phyloP scores from a whole-genome alignment of 202 grass and related monocot species.

The Carex arenaria region DNA sequence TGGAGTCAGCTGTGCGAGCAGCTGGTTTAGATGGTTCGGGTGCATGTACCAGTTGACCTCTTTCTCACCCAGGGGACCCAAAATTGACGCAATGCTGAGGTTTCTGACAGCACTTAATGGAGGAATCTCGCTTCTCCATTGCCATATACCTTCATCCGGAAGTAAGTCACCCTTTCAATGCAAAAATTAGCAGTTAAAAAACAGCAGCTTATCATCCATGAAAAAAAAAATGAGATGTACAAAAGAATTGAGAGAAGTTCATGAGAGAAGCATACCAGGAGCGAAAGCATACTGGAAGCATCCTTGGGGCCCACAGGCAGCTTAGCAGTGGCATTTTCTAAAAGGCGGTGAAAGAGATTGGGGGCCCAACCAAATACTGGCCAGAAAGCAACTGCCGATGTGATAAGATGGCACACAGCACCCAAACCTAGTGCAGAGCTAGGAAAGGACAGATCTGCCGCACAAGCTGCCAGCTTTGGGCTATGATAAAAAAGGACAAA shows the following conservation, averaged over 20 bases:
- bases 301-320: slow-evolving; percentile 85
- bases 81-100: slow-evolving; percentile 66
- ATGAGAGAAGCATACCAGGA: slow-evolving; percentile 56
- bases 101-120: slow-evolving; percentile 78
- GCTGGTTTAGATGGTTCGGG: slow-evolving; percentile 52
- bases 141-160: slow-evolving; percentile 88
- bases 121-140: slow-evolving; percentile 84
- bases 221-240: neutral
- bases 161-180: slow-evolving; percentile 77
- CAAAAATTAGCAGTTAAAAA: slow-evolving; percentile 33
- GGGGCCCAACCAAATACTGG: slow-evolving; percentile 88
- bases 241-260: slow-evolving; percentile 8
- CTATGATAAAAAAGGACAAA: slow-evolving; percentile 40
- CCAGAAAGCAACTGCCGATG: slow-evolving; percentile 87
- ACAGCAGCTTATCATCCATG: slow-evolving; percentile 8
- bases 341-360: slow-evolving; percentile 83
- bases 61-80: slow-evolving; percentile 73
- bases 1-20: slow-evolving; percentile 70
- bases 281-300: slow-evolving; percentile 82
- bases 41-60: slow-evolving; percentile 83
- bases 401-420: slow-evolving; percentile 92
- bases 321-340: slow-evolving; percentile 80
- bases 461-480: slow-evolving; percentile 82
- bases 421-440: slow-evolving; percentile 66
- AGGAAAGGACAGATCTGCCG: slow-evolving; percentile 81